Conservation (phyloP, 2,329 filamentous ascomycete species). For the Cadophora sp. region DNA sequence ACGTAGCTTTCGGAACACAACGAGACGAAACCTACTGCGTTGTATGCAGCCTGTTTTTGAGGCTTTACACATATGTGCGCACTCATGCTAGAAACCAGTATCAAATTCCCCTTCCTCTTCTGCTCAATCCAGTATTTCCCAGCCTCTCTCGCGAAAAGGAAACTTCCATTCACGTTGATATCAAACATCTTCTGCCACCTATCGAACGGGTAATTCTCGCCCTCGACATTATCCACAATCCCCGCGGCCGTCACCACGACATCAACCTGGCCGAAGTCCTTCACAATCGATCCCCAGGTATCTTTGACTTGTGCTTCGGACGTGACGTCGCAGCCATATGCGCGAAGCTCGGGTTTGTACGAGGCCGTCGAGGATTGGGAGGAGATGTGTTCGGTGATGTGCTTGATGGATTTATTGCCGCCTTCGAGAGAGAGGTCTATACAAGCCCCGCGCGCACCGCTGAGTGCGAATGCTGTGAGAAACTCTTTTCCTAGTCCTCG, state of each 20-base stretch:
- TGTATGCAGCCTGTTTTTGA: slow-evolving; percentile 49
- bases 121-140: slow-evolving; percentile 48
- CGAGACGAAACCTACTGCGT: slow-evolving; percentile 41
- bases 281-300: slow-evolving; percentile 48
- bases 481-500: slow-evolving; percentile 59
- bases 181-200: slow-evolving; percentile 48
- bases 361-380: slow-evolving; percentile 32
- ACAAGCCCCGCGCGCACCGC: slow-evolving; percentile 39
- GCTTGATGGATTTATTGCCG: slow-evolving; percentile 41
- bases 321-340: slow-evolving; percentile 50
- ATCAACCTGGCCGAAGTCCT: slow-evolving; percentile 47
- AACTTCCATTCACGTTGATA: slow-evolving; percentile 48
- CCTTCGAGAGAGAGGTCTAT: slow-evolving; percentile 33
- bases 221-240: slow-evolving; percentile 47
- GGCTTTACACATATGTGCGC: slow-evolving; percentile 45
- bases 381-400: slow-evolving; percentile 42
- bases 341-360: slow-evolving; percentile 43
- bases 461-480: slow-evolving; percentile 48
- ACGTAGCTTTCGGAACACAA: neutral
- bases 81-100: slow-evolving; percentile 44
- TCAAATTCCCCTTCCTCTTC: slow-evolving; percentile 41
- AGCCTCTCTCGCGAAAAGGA: slow-evolving; percentile 47
- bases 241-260: slow-evolving; percentile 51
- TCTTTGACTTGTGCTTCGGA: slow-evolving; percentile 47
- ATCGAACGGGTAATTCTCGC: slow-evolving; percentile 46